Evolutionary conservation across 2,329 filamentous ascomycete species (phyloP), one percentile per base, ranked within the genome.

Genomic region (Tolypocladium album): DNA sequence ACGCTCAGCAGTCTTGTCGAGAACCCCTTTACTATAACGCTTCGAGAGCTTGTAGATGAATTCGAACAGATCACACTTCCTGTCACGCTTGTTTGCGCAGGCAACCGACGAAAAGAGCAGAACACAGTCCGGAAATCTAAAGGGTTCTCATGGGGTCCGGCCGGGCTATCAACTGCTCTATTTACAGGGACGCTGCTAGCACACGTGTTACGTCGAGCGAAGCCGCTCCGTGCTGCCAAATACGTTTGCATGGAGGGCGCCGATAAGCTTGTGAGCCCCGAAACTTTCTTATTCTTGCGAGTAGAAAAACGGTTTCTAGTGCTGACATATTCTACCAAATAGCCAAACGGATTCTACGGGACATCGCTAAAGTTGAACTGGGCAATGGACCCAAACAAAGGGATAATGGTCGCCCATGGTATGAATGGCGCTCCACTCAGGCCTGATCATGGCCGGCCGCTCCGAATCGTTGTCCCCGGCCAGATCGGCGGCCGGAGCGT

Each of bases 191-290:
- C 92, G 0, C 77, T 87, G 47, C 84, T 96, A 72, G 79, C 79
- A 1, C 88, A 93, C 62, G 74, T 96, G 4, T 78, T 96, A 20
- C 79, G 78, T 61, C 80, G 78, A 63, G 90, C 90, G 3, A 83
- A 77, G 61, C 90, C 90, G 0, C 78, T 80, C 65, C 81, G 87
- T 61, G 83, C 82, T 58, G 92, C 91, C 2, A 86, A 82, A 67
- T 96, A 92, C 70, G 86, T 96, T 31, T 96, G 90, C 72, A 94
- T 97, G 80, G 91, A 96, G 72, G 92, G 92, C 17, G 91, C 90
- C 1, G 92, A 97, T 71, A 88, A 89, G 69, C 74, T 95, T 55
- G 39, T 40, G 17, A 40, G 39, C 39, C 17, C 17, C 39, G 11
- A 12, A 40, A 20, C 39, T 40, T 40, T 12, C 5, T 40, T 40